A percentile compares a stretch with the other conserved stretches of the same genome.
Conservation (phyloP, 1,139 yeast genomes). For the Candida sanyaensis region DNA sequence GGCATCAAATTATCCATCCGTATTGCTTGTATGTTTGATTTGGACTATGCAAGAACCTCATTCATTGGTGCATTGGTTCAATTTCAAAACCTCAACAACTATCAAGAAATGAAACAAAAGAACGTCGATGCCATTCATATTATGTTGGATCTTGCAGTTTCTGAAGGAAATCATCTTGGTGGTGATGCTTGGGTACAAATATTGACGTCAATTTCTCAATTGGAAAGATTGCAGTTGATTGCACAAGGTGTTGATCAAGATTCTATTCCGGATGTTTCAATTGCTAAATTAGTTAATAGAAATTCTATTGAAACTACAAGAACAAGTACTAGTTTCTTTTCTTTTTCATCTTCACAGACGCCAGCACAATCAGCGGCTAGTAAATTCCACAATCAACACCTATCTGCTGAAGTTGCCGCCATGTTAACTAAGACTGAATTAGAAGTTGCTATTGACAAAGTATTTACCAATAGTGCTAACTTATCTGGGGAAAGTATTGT, state of each 20-base stretch:
- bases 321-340: constrained; percentile 50
- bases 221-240: constrained; percentile 85
- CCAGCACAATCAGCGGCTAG: constrained; percentile 47
- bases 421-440: constrained; percentile 73
- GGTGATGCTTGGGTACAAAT: constrained; percentile 77
- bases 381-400: constrained; percentile 47
- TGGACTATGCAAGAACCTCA: constrained; percentile 84
- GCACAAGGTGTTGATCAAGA: constrained; percentile 89
- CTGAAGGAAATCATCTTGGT: constrained; percentile 73
- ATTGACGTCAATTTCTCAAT: constrained; percentile 80
- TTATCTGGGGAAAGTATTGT: constrained; percentile 84
- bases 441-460: constrained; percentile 82
- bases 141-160: constrained; percentile 73
- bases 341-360: constrained; percentile 32
- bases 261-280: constrained; percentile 81
- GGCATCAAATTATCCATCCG: constrained; percentile 83
- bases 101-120: constrained; percentile 76
- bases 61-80: constrained; percentile 89
- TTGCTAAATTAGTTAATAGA: constrained; percentile 66
- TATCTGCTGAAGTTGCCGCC: constrained; percentile 39
- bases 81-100: constrained; percentile 77
- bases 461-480: constrained; percentile 80
- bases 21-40: constrained; percentile 81
- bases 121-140: constrained; percentile 79
- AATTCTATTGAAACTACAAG: constrained; percentile 56